Base-by-base conservation (phyloP, 768 basidiomycete species). In the Phanerochaete carnosa region DNA sequence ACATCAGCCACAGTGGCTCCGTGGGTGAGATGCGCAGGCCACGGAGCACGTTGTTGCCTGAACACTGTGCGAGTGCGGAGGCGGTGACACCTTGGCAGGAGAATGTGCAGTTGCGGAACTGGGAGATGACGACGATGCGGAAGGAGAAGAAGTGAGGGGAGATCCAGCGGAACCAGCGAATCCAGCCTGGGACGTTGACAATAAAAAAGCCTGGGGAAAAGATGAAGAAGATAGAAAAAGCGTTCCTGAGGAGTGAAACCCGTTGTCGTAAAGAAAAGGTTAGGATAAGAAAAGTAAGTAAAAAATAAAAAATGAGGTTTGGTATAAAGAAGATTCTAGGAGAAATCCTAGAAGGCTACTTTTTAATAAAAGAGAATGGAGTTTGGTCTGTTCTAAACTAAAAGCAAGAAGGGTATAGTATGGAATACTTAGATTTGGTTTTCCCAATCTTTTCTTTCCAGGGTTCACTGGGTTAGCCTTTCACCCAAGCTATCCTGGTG, bases 91-190 rank as follows among this genome's bases (percentile, higher is more conserved):
- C 60, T 9, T 22, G 22, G 46, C 55, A 61, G 29, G 60, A 28
- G 39, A 61, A 61, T 26, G 54, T 52, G 47, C 60, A 47, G 54
- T 57, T 37, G 55, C 60, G 55, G 37, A 61, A 61, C 28, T 61
- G 60, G 9, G 60, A 56, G 47, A 61, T 28, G 55, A 52, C 19
- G 49, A 61, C 26, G 47, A 61, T 61, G 55, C 55, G 55, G 49
- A 50, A 61, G 60, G 60, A 57, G 55, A 50, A 61, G 55, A 61
- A 61, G 49, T 57, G 55, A 23, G 55, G 60, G 11, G 55, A 61
- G 45, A 61, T 16, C 60, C 55, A 61, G 46, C 55, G 55, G 60
- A 57, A 57, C 60, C 55, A 61, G 9, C 55, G 55, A 23, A 61
- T 57, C 55, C 55, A 61, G 30, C 60, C 60, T 5, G 60, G 55